A percentile compares a stretch with the other conserved stretches of the same genome.
These are phyloP conservation scores for Castanea crenata DNA, from an alignment of 306 rosid genomes.

Conservation along the genomic window DNA sequence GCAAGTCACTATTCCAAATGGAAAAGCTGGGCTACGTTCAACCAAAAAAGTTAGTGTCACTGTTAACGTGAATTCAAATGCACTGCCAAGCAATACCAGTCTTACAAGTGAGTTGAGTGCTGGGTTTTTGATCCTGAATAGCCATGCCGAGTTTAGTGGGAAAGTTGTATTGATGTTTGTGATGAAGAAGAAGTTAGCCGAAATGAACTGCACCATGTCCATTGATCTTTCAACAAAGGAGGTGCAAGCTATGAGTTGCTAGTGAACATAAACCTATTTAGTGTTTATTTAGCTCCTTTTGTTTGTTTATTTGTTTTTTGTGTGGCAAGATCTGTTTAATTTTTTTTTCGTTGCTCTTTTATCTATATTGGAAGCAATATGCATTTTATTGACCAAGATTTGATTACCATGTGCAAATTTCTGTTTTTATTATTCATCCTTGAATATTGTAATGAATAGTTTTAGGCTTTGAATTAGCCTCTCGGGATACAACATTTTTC, in stretches of 20 bases:
- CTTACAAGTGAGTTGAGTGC: conserved; percentile 2
- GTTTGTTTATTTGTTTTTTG: not conserved
- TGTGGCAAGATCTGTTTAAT: too few relatives aligned
- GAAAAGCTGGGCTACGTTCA: conserved; percentile 7
- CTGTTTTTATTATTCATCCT: too few relatives aligned
- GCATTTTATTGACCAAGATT: too few relatives aligned
- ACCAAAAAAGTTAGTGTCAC: conserved; percentile 6
- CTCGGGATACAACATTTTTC: too few relatives aligned
- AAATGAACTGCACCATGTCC: conserved; percentile 3
- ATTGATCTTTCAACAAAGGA: not conserved
- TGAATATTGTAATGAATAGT: too few relatives aligned
- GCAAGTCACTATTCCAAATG: not conserved
- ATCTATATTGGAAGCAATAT: too few relatives aligned
- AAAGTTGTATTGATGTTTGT: conserved; percentile 9
- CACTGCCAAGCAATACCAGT: not conserved
- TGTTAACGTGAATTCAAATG: not conserved
- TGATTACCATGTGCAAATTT: too few relatives aligned
- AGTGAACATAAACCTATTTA: not conserved
- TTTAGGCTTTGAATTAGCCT: too few relatives aligned
- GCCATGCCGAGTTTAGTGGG: conserved; percentile 6
- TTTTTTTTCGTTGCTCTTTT: too few relatives aligned
- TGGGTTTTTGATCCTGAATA: not conserved
- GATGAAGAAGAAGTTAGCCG: conserved; percentile 7
- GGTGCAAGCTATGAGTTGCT: not conserved
- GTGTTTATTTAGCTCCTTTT: too few relatives aligned